Conservation (phyloP, 768 basidiomycete species). For the Leccinum boreale region DNA sequence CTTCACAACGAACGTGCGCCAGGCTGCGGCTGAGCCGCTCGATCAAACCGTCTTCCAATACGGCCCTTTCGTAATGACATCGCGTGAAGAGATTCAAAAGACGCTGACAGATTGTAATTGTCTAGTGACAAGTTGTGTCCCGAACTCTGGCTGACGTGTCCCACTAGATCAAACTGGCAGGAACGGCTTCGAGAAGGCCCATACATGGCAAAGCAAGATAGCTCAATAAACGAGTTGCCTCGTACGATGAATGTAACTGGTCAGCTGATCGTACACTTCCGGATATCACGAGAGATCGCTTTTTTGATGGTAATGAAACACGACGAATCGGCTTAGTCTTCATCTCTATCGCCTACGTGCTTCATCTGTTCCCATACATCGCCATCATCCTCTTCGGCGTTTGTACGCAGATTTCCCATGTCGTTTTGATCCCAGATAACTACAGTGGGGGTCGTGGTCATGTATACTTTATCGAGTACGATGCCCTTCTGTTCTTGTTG, state of each 20-base stretch:
- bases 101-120: slow-evolving; percentile 77
- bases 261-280: neutral
- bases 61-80: slow-evolving; percentile 87
- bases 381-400: slow-evolving; percentile 42
- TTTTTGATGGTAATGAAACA: neutral
- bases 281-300: neutral
- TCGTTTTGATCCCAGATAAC: slow-evolving; percentile 58
- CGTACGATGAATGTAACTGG: neutral
- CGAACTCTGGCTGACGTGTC: slow-evolving; percentile 5
- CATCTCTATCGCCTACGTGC: slow-evolving; percentile 41
- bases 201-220: slow-evolving; percentile 84
- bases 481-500: slow-evolving; percentile 56
- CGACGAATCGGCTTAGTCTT: slow-evolving; percentile 14
- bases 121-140: neutral
- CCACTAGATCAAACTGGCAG: slow-evolving; percentile 59
- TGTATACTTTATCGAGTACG: slow-evolving; percentile 60
- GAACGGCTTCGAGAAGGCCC: slow-evolving; percentile 92
- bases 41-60: slow-evolving; percentile 87
- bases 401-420: slow-evolving; percentile 12
- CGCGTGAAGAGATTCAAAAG: slow-evolving; percentile 72
- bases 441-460: slow-evolving; percentile 59
- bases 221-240: slow-evolving; percentile 32
- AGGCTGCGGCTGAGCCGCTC: slow-evolving; percentile 86
- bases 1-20: slow-evolving; percentile 3
- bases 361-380: slow-evolving; percentile 71